Evolutionary conservation across 208 protist genomes (phyloP), one percentile per base, ranked within the genome.

Genomic region (Spongospora subterranea): DNA sequence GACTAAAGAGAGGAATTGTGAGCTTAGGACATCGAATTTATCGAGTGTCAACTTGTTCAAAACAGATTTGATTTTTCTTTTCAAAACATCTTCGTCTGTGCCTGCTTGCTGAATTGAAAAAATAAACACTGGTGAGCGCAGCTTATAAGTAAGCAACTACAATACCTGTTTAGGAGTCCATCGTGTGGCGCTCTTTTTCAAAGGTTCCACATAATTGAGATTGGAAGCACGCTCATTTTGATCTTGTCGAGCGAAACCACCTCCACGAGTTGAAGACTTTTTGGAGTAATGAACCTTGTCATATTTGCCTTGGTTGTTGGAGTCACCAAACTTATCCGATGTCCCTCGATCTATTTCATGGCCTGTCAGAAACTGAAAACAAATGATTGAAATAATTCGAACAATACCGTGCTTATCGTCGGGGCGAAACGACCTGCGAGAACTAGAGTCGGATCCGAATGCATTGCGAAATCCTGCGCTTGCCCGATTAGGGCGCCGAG

Each of bases 21-120:
- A 40, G 71, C 71, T 82, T n/a, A 82, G 35, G 35, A n/a, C 35
- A 6, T 82, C 17, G 71, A 82, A 82, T n/a, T 82, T 82, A n/a
- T 82, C 71, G 17, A 82, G n/a, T 6, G 71, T 82, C 17, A 82
- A 35, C 71, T 82, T 82, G 71, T 82, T 82, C 6, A 82, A n/a
- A 35, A 82, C 40, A n/a, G 35, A 6, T n/a, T 82, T 82, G 13
- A 82, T 35, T n/a, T 82, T 35, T 6, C 71, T 6, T n/a, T 82
- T 82, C 6, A 82, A 13, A 43, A n/a, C n/a, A 20, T 82, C 71
- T 13, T 45, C n/a, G 13, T 82, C 71, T 40, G 6, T 43, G 17
- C 17, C 6, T 20, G n/a, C 35, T 43, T 82, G 6, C 71, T 60
- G 24, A 60, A 60, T 29, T 60, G 6, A 29, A 29, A 60, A 29